Evolutionary conservation across 2,329 filamentous ascomycete species (phyloP), one percentile per base, ranked within the genome.

Genomic region (Xylariaceae sp.): DNA sequence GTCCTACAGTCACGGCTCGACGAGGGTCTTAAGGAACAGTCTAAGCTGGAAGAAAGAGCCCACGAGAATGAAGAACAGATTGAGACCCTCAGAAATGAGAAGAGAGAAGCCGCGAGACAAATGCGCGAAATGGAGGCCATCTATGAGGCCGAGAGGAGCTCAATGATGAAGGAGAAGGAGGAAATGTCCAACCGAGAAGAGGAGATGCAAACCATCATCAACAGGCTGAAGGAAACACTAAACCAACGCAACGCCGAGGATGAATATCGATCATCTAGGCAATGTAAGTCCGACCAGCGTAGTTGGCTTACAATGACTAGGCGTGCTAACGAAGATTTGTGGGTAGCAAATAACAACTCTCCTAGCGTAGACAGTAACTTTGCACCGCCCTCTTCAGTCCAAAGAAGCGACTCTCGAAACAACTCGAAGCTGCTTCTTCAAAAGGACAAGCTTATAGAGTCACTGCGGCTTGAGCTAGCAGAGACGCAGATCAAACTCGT

Each of bases 361-460:
- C 86, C 87, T 21, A 85, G 80, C 55, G 75, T 91, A 51, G 89
- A 92, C 61, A 80, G 77, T 47, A 89, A 89, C 65, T 96, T 96
- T 67, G 92, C 92, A 8, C 92, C 92, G 13, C 88, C 90, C 1
- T 87, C 87, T 15, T 90, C 89, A 3, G 73, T 95, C 50, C 85
- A 92, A 64, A 87, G 90, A 60, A 95, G 89, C 77, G 89, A 95
- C 65, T 95, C 91, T 32, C 83, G 88, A 59, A 95, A 89, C 70
- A 92, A 88, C 71, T 95, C 91, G 13, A 95, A 92, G 71, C 78
- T 96, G 49, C 81, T 97, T 47, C 80, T 95, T 63, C 92, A 97
- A 70, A 99, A 97, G 71, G 94, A 99, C 73, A 94, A 95, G 73
- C 78, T 96, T 55, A 97, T 99, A 63, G 92, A 97, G 70, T 90